phyloP scores from a whole-genome alignment of 768 basidiomycete genomes.

The Podaxis sp. region DNA sequence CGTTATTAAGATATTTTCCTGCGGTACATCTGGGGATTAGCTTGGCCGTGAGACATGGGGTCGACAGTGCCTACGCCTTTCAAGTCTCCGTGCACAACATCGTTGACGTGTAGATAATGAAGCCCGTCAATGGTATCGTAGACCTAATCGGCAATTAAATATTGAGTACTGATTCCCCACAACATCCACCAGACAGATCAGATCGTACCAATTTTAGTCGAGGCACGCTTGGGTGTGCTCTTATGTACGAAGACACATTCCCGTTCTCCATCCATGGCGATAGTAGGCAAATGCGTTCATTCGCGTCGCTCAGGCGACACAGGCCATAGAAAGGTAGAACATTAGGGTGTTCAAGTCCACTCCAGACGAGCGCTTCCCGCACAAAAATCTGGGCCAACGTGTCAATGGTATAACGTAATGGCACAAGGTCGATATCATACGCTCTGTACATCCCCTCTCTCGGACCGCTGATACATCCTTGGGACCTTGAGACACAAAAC shows the following conservation, averaged over 20 bases:
- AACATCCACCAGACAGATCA: too few relatives aligned
- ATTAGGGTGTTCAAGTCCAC: slow-evolving; percentile 6
- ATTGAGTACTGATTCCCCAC: too few relatives aligned
- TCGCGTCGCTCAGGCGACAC: background rate
- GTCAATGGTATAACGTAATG: too few relatives aligned
- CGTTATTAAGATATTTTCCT: slow-evolving; percentile 26
- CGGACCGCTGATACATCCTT: too few relatives aligned
- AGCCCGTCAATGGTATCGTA: slow-evolving; percentile 15
- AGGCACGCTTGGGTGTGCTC: too few relatives aligned
- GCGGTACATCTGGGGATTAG: background rate
- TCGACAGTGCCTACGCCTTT: slow-evolving; percentile 17
- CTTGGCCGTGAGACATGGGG: background rate
- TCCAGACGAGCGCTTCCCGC: slow-evolving; percentile 11
- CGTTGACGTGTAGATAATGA: slow-evolving; percentile 13
- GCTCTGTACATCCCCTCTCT: too few relatives aligned
- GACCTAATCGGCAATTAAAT: background rate
- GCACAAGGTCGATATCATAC: too few relatives aligned
- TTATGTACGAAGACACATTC: too few relatives aligned
- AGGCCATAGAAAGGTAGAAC: slow-evolving; percentile 13
- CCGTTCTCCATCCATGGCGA: too few relatives aligned
- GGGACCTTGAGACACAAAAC: too few relatives aligned
- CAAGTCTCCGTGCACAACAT: slow-evolving; percentile 22
- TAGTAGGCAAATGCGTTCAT: too few relatives aligned
- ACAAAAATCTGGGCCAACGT: background rate
- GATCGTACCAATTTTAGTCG: too few relatives aligned